Percentiles rank a stretch among this genome's conserved stretches.
phyloP scores from a whole-genome alignment of 495 filamentous ascomycete genomes.

The Lichina pygmaea region DNA sequence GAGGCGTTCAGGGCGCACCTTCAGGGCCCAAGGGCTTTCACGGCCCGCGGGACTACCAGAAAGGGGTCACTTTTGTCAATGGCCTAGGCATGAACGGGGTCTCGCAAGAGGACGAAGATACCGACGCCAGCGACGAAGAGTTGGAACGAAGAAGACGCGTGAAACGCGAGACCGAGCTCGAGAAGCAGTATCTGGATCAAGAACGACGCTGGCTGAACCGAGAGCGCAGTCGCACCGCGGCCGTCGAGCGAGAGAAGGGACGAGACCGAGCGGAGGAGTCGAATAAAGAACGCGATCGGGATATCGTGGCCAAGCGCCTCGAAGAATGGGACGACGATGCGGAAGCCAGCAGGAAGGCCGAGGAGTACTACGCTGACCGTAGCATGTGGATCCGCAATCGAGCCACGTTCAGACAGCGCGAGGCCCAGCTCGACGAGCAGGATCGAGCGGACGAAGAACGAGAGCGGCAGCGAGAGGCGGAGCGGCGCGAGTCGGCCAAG shows the following conservation, averaged over 20 bases:
- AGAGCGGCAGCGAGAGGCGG: conserved; percentile 38
- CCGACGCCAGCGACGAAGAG: conserved; percentile 69
- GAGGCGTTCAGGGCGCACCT: conserved; percentile 45
- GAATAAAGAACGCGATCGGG: conserved; percentile 27
- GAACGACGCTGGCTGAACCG: conserved; percentile 77
- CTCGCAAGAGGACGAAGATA: conserved; percentile 60
- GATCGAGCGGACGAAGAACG: conserved; percentile 57
- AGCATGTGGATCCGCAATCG: conserved; percentile 67
- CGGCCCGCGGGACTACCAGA: conserved; percentile 54
- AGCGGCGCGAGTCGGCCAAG: conserved; percentile 41
- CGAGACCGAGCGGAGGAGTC: conserved; percentile 45
- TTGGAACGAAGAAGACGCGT: conserved; percentile 44
- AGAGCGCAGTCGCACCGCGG: conserved; percentile 57
- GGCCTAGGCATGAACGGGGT: conserved; percentile 41
- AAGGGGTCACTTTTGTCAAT: conserved; percentile 69
- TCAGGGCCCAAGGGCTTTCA: conserved; percentile 47
- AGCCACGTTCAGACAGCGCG: conserved; percentile 38
- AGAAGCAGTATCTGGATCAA: conserved; percentile 63
- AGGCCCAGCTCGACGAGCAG: conserved; percentile 48
- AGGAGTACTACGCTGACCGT: conserved; percentile 70
- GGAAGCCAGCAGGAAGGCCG: conserved; percentile 41
- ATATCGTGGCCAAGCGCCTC: conserved; percentile 45
- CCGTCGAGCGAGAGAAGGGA: conserved; percentile 55
- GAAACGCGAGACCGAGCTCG: conserved; percentile 44
- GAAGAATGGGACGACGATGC: conserved; percentile 72